Evolutionary conservation across 495 filamentous ascomycete species (phyloP), one percentile per base, ranked within the genome.

Genomic region (Talaromyces proteolyticus): DNA sequence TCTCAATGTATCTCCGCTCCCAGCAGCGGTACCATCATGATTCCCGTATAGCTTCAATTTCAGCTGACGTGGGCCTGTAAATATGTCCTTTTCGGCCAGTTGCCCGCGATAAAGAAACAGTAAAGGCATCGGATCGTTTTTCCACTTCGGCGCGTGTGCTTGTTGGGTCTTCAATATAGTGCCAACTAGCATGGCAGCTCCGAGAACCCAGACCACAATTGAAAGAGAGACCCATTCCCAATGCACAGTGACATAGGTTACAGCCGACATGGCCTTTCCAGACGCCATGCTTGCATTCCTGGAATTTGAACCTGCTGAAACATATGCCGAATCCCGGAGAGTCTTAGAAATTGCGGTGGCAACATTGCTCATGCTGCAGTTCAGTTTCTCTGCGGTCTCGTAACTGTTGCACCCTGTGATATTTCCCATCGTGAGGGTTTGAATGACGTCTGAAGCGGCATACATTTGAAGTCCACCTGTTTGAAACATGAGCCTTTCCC

Each of bases 161-260:
- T 18, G 6, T 2, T 36, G 40, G 7, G 44, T 56, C 38, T 56
- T 58, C 56, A 52, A 58, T 20, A 46, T 16, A 2, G 56, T 56
- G 0, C 50, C 53, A 12, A 52, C 3, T 14, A 53, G 39, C 4
- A 25, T 42, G 14, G 50, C n/a, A 20, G 47, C 23, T 0, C 44
- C 53, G 4, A 61, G 23, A 1, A 57, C 6, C 56, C 59, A 58
- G 0, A 59, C 56, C 6, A 59, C 4, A 0, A 44, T 41, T 5
- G 56, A 56, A 3, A 54, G 36, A 1, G 26, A 3, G 6, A 61
- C 43, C 56, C 51, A 61, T 42, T 54, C 44, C 58, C 55, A 61
- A 8, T 44, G 50, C 8, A 58, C 45, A 2, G 38, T 14, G 14
- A 61, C 40, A 37, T 41, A 44, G 0, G 56, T 52, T 0, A 25